A percentile compares a stretch with the other conserved stretches of the same genome.
Evolutionary conservation across 345 rosid species (phyloP).

Genomic region (Leavenworthia alabamica): DNA sequence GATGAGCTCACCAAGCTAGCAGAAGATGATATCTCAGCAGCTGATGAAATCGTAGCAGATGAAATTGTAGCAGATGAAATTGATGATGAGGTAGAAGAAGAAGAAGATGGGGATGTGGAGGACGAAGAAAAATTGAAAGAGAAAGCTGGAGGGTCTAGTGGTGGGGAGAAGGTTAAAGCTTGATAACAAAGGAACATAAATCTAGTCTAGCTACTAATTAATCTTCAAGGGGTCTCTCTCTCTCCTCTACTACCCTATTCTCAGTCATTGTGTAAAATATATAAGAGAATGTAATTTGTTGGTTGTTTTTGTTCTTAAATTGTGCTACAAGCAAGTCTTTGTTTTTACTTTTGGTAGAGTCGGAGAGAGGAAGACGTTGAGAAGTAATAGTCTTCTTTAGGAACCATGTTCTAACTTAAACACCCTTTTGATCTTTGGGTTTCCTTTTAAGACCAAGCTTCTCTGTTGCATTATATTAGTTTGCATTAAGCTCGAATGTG

Average conservation of each 20-base stretch:
- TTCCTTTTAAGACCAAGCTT: no score
- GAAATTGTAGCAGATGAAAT: constrained; percentile 73
- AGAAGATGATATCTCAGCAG: no score
- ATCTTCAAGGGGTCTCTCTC: constrained; percentile 1
- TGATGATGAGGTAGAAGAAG: constrained; percentile 59
- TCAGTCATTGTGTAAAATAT: constrained; percentile 7
- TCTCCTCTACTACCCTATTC: constrained; percentile 8
- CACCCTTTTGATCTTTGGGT: constrained; percentile 1
- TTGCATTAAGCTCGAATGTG: no score
- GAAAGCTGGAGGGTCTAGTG: constrained; percentile 38
- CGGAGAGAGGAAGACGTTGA: constrained; percentile 2
- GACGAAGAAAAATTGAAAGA: constrained; percentile 47
- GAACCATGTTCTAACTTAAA: background rate
- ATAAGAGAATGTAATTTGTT: constrained; percentile 27
- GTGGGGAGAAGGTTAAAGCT: constrained; percentile 45
- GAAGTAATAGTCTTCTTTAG: constrained; percentile 10
- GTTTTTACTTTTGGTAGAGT: constrained; percentile 4
- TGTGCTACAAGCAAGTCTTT: background rate
- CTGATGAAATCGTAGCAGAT: no score
- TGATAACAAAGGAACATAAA: constrained; percentile 16
- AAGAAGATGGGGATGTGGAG: constrained; percentile 55
- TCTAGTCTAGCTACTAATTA: constrained; percentile 11
- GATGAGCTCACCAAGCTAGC: constrained; percentile 90
- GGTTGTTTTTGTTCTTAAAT: constrained; percentile 2
- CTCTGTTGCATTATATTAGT: background rate